Base-by-base conservation (phyloP, 2,329 filamentous ascomycete species). In the Helotiales sp. region DNA sequence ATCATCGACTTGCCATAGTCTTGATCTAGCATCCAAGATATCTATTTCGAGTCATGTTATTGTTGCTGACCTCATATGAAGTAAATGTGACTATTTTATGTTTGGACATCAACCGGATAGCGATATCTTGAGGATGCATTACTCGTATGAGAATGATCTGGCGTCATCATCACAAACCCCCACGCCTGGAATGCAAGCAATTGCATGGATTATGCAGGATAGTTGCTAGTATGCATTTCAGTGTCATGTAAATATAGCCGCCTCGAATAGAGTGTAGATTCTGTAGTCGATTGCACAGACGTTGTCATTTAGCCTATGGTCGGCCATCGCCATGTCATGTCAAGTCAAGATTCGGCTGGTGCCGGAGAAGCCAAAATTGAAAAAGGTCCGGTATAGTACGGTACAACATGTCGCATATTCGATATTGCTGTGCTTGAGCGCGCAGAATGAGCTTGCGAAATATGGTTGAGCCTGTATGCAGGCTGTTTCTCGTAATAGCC, bases 261-360 rank as follows among this genome's bases (percentile, higher is more conserved):
- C 63, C 47, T 63, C 57, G 48, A 62, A 54, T 57, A 59, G 30
- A 60, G 51, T 63, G 29, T 48, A 27, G 38, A n/a, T n/a, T n/a
- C n/a, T n/a, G n/a, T n/a, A n/a, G n/a, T 38, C 50, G 54, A 52
- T 49, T 46, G 40, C 38, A 54, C 33, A 50, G 53, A 47, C 51
- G 40, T 53, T 52, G 48, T 47, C 38, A 48, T 48, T 59, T 53
- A 53, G 57, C 57, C 53, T 52, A n/a, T 19, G 40, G 34, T 34
- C 29, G 52, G n/a, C n/a, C n/a, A n/a, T n/a, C n/a, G n/a, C n/a
- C n/a, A n/a, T n/a, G n/a, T n/a, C n/a, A n/a, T n/a, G n/a, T n/a
- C n/a, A n/a, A n/a, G n/a, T n/a, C 29, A 19, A 40, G n/a, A 17
- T 42, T 48, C 52, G 52, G 52, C 25, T 55, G 31, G 25, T 48